Conservation (phyloP, 2,329 filamentous ascomycete genomes). For the Aspergillus viridinutans region DNA sequence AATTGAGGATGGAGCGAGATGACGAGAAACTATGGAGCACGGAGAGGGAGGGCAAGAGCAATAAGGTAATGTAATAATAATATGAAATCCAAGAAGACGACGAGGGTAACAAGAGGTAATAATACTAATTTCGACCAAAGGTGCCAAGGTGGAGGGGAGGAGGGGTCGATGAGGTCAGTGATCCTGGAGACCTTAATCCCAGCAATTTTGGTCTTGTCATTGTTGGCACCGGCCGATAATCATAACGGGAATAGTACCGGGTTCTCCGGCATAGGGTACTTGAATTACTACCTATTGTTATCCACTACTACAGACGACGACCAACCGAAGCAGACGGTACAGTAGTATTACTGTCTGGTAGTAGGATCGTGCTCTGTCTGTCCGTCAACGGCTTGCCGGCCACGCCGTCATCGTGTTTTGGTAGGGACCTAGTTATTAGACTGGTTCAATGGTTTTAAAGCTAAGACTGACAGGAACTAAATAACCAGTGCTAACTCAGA, state of each 20-base stretch:
- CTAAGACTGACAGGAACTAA: not conserved
- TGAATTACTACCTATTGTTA: not conserved
- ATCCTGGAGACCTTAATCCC: not conserved
- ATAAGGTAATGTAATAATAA: not conserved
- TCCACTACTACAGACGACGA: not conserved
- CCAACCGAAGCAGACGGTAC: not conserved
- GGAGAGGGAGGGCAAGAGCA: constrained; percentile 2
- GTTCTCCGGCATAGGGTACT: constrained; percentile 7
- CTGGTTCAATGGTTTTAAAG: not conserved
- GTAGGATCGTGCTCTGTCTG: not conserved
- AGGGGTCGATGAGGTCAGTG: constrained; percentile 32
- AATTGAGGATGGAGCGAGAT: not conserved
- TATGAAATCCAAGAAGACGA: not conserved
- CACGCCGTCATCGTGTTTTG: not conserved
- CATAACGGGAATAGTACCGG: constrained; percentile 19
- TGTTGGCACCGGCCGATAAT: not conserved
- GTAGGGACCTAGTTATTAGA: not conserved
- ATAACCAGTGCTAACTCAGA: constrained; percentile 5
- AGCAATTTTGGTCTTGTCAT: constrained; percentile 5
- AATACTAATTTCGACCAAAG: not conserved
- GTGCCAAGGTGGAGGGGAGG: constrained; percentile 5
- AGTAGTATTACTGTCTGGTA: no score
- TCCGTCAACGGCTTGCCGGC: not conserved
- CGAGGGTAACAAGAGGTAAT: constrained; percentile 1
- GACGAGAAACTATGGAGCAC: not conserved